phyloP scores from a whole-genome alignment of 495 filamentous ascomycete genomes.

The Xylaria flabelliformis region DNA sequence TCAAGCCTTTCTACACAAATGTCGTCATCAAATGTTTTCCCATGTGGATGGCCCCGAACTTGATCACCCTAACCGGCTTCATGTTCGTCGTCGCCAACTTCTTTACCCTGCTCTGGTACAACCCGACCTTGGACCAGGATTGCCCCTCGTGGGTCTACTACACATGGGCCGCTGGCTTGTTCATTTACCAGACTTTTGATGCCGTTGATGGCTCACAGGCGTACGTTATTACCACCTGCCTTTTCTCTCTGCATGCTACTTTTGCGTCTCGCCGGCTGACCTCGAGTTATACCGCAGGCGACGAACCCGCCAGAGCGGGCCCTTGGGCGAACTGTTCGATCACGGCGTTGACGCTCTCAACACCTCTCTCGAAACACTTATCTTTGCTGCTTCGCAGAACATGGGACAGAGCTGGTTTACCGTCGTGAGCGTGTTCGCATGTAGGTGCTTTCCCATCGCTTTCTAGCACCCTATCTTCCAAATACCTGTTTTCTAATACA shows the following conservation, averaged over 20 bases:
- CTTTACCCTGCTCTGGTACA: conserved; percentile 94
- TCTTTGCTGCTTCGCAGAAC: conserved; percentile 91
- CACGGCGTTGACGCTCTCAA: conserved; percentile 98
- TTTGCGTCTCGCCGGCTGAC: conserved; percentile 11
- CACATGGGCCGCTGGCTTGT: conserved; percentile 86
- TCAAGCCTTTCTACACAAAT: conserved; percentile 98
- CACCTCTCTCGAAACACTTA: conserved; percentile 88
- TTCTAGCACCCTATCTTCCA: not conserved
- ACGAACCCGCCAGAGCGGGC: conserved; percentile 89
- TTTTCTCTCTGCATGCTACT: not conserved
- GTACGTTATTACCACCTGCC: conserved; percentile 53
- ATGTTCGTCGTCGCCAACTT: conserved; percentile 90
- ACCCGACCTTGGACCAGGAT: conserved; percentile 90
- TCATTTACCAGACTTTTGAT: conserved; percentile 98
- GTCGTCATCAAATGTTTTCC: conserved; percentile 93
- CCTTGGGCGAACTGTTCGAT: conserved; percentile 94
- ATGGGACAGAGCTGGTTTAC: conserved; percentile 93
- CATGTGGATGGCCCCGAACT: conserved; percentile 87
- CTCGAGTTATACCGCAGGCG: conserved; percentile 55
- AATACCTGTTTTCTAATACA: conserved; percentile 33
- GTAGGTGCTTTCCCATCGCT: conserved; percentile 50
- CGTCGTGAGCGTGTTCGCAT: conserved; percentile 81
- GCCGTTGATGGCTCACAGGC: conserved; percentile 95
- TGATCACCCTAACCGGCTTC: conserved; percentile 91
- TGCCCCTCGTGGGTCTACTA: conserved; percentile 95